Base-by-base conservation (phyloP, 768 basidiomycete species). In the Coprinopsis marcescibilis region DNA sequence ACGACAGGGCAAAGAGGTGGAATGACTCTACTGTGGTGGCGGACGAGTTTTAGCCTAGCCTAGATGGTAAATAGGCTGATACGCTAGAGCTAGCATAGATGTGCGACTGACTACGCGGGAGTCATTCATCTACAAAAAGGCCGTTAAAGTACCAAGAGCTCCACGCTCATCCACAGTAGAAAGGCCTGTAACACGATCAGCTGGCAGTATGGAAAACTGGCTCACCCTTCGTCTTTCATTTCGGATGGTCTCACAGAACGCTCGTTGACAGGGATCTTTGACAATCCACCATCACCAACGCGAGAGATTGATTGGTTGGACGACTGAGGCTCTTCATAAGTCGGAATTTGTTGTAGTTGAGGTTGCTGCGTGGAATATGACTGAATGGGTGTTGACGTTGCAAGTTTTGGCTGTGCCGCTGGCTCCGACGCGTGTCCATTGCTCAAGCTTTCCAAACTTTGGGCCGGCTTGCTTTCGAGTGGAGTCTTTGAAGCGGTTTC, bases 211-310 rank as follows among this genome's bases (percentile, higher is more conserved):
- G 50, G 49, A 60, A 64, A 66, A 58, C 48, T 57, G 51, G 78
- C 92, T 90, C 79, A 97, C 94, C 93, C 93, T 87, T 95, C 93
- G 57, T 96, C 94, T 65, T 92, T 91, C 89, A 91, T 92, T 65
- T 96, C 92, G 10, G 85, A 85, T 14, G 88, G 88, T 26, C 89
- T 76, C 13, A 92, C 69, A 26, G 78, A 81, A 36, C 88, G 77
- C 60, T 85, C 81, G 19, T 72, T 71, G 43, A 67, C 65, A 20
- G 70, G 64, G 23, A 66, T 64, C 60, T 56, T 74, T 55, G 70
- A 70, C 48, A 71, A 61, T 21, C 12, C 64, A 61, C 32, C 63
- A 62, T 17, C 63, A 57, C 50, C 66, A 55, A 17, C 55, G 52
- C 50, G 72, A 69, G 20, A 21, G 2, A 43, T 43, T 69, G 65